Conservation (phyloP, 2,329 filamentous ascomycete genomes). For the Ophiostoma montium region DNA sequence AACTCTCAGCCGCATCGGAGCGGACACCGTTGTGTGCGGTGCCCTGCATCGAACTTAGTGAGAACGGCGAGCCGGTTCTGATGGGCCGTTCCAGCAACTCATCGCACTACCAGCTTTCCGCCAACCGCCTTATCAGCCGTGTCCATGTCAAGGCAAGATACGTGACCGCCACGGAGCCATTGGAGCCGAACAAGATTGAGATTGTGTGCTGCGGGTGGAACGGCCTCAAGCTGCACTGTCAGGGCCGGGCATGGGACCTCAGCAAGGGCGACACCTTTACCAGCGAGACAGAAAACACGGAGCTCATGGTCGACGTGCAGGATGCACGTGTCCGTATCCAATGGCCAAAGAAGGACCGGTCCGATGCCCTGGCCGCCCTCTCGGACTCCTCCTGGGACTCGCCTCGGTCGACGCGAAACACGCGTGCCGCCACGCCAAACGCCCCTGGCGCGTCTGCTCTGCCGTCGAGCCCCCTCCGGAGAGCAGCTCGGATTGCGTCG, state of each 20-base stretch:
- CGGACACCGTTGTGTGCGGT: constrained; percentile 72
- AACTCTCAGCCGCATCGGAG: constrained; percentile 54
- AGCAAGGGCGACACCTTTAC: constrained; percentile 79
- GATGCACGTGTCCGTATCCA: constrained; percentile 78
- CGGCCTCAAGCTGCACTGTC: constrained; percentile 81
- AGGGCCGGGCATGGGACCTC: constrained; percentile 74
- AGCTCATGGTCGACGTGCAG: constrained; percentile 92
- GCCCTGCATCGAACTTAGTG: constrained; percentile 66
- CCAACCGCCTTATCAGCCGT: constrained; percentile 83
- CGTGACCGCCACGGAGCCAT: constrained; percentile 50
- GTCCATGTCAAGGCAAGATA: constrained; percentile 85
- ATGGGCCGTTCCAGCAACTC: constrained; percentile 94
- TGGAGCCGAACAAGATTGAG: constrained; percentile 66
- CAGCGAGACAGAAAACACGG: constrained; percentile 72
- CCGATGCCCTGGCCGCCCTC: constrained; percentile 30
- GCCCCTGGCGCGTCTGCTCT: constrained; percentile 23
- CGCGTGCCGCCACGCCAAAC: constrained; percentile 15
- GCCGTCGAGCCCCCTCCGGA: constrained; percentile 46
- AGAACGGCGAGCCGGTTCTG: constrained; percentile 64
- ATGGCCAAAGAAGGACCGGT: constrained; percentile 51
- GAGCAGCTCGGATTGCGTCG: constrained; percentile 47
- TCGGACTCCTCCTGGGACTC: constrained; percentile 61
- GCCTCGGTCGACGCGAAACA: constrained; percentile 23
- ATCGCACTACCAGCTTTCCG: constrained; percentile 86
- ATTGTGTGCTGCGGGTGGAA: constrained; percentile 94